phyloP scores from a whole-genome alignment of 2,329 filamentous ascomycete genomes.

The Diaporthe ilicicola region DNA sequence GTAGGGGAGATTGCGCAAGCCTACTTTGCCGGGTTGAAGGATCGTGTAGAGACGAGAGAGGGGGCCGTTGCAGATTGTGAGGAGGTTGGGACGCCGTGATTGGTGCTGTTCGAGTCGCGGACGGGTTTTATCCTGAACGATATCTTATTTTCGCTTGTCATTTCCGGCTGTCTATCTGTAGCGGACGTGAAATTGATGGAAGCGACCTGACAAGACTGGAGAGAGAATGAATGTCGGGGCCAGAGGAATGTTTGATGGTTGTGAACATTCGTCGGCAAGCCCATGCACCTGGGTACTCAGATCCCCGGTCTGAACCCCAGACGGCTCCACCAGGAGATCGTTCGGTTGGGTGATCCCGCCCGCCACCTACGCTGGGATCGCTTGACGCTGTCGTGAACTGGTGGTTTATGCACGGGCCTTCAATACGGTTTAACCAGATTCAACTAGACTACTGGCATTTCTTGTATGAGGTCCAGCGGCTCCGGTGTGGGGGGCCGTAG shows the following conservation, averaged over 20 bases:
- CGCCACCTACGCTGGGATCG: background rate
- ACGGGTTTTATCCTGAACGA: background rate
- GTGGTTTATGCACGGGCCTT: background rate
- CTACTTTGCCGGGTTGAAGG: background rate
- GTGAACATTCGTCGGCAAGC: background rate
- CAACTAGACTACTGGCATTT: background rate
- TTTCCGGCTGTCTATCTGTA: background rate
- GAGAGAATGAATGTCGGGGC: no score
- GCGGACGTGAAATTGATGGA: background rate
- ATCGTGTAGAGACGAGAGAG: slow-evolving; percentile 8
- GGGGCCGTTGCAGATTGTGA: slow-evolving; percentile 19
- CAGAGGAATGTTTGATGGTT: background rate
- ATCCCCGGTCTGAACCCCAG: background rate
- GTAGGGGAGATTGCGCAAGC: background rate
- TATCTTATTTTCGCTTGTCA: background rate
- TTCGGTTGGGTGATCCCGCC: background rate
- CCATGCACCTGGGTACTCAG: background rate
- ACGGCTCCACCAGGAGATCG: background rate
- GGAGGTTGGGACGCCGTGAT: slow-evolving; percentile 2
- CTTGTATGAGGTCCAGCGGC: background rate
- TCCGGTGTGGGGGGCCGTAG: background rate
- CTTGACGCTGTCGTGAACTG: background rate
- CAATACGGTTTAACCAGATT: background rate
- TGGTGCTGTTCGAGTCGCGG: background rate
- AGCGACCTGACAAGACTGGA: background rate